Evolutionary conservation across 192 early-diverging fungal genomes (phyloP).

Genomic region (Backusella circina): DNA sequence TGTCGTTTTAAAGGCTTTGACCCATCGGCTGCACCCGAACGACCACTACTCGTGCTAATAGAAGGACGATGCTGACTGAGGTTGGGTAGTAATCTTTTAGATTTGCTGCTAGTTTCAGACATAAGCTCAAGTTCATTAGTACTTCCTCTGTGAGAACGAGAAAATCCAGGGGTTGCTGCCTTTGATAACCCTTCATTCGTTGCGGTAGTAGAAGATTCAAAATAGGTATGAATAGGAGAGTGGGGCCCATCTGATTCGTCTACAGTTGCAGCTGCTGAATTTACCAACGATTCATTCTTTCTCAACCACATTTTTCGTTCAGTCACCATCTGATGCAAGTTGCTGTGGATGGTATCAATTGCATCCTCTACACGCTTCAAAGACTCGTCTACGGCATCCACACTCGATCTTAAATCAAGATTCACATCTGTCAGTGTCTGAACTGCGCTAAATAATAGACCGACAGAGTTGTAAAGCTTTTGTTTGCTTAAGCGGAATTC

Average conservation of each 20-base stretch:
- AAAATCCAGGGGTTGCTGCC: background rate
- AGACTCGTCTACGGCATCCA: conserved; percentile 9
- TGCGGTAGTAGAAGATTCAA: background rate
- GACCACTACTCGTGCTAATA: background rate
- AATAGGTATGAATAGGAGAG: conserved; percentile 3
- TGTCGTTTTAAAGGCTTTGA: conserved; percentile 13
- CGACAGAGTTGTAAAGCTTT: conserved; percentile 30
- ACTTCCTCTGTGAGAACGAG: background rate
- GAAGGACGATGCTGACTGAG: background rate
- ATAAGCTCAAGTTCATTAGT: background rate
- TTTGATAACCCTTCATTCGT: background rate
- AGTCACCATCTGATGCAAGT: conserved; percentile 24
- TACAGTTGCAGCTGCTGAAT: background rate
- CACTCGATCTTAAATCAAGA: background rate
- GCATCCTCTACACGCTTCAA: conserved; percentile 9
- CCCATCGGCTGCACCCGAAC: background rate
- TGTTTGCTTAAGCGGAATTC: conserved; percentile 28
- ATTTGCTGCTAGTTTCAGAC: background rate
- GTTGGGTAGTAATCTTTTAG: background rate
- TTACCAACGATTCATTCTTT: background rate
- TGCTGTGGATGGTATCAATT: conserved; percentile 18
- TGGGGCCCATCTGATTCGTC: background rate
- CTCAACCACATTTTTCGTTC: conserved; percentile 19
- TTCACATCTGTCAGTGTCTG: conserved; percentile 23
- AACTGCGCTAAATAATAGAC: conserved; percentile 23